Percentiles rank a stretch among this genome's conserved stretches.
These are phyloP conservation scores for Amyloporia xantha DNA, from an alignment of 768 basidiomycete species.

Conservation along the genomic window DNA sequence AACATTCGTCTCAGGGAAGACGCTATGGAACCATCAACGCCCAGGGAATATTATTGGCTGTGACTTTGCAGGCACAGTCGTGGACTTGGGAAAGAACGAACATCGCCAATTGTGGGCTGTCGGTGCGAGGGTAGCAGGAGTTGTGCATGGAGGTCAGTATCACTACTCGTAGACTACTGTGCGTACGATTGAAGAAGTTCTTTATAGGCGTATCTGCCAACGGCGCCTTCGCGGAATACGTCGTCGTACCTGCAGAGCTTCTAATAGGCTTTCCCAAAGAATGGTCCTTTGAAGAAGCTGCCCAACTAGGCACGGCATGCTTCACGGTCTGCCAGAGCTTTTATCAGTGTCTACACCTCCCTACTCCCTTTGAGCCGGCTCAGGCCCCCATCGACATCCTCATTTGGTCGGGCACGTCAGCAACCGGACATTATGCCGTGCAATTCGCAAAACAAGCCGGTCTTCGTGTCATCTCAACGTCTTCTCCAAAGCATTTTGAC, in stretches of 20 bases:
- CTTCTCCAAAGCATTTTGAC: conserved; percentile 32
- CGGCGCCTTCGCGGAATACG: conserved; percentile 26
- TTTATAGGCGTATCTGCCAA: neutral
- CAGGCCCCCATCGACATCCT: neutral
- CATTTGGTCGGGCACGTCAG: conserved; percentile 24
- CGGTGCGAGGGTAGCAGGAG: conserved; percentile 24
- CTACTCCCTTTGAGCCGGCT: neutral
- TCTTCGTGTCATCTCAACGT: conserved; percentile 37
- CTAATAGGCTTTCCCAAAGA: conserved; percentile 12
- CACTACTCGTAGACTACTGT: neutral
- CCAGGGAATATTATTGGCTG: conserved; percentile 4
- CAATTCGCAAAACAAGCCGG: conserved; percentile 37
- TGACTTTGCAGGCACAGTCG: conserved; percentile 8
- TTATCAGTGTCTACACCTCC: conserved; percentile 18
- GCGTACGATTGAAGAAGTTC: neutral
- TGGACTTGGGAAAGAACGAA: conserved; percentile 11
- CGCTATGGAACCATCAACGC: neutral
- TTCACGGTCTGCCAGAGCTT: conserved; percentile 13
- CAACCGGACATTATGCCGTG: conserved; percentile 32
- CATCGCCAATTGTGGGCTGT: neutral
- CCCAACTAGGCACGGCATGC: conserved; percentile 10
- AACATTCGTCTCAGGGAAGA: conserved; percentile 3
- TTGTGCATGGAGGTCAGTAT: conserved; percentile 20
- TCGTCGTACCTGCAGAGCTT: conserved; percentile 16
- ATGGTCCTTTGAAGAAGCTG: conserved; percentile 15